Evolutionary conservation across 179 eudicot genomes (phyloP).

Genomic region (Sideroxylon spinosum): DNA sequence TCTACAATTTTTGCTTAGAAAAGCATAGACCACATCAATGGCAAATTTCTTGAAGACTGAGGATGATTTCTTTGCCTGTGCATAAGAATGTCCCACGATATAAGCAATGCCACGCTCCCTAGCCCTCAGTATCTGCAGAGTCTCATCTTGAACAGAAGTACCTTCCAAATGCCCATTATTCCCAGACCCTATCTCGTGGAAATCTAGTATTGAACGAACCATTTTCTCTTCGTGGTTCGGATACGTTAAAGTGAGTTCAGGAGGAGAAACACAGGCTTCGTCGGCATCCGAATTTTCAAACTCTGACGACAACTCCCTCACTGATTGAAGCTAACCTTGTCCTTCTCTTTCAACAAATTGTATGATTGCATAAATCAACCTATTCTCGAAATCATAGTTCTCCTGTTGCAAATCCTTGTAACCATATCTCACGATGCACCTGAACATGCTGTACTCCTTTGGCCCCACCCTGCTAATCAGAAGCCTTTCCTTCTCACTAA

Average conservation of each 20-base stretch:
- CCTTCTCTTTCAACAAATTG: slow-evolving; percentile 39
- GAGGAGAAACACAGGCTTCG: slow-evolving; percentile 15
- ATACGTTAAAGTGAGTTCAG: slow-evolving; percentile 11
- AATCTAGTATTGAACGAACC: slow-evolving; percentile 17
- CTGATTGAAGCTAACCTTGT: slow-evolving; percentile 6
- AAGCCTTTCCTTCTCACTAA: slow-evolving; percentile 41
- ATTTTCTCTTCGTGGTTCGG: slow-evolving; percentile 22
- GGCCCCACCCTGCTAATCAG: slow-evolving; percentile 48
- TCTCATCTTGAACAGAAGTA: slow-evolving; percentile 32
- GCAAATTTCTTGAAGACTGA: slow-evolving; percentile 44
- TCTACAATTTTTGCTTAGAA: slow-evolving; percentile 59
- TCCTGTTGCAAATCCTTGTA: slow-evolving; percentile 59
- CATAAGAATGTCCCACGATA: slow-evolving; percentile 61
- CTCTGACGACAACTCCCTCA: neutral
- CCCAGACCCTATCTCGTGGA: slow-evolving; percentile 16
- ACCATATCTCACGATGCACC: slow-evolving; percentile 57
- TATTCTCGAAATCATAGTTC: slow-evolving; percentile 49
- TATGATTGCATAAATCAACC: slow-evolving; percentile 29
- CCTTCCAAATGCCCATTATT: slow-evolving; percentile 9
- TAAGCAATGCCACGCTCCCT: slow-evolving; percentile 60
- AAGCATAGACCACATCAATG: slow-evolving; percentile 49
- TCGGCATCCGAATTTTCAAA: neutral
- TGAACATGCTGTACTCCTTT: slow-evolving; percentile 46
- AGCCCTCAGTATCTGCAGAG: slow-evolving; percentile 41
- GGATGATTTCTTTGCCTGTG: slow-evolving; percentile 54